Percentiles rank a stretch among this genome's conserved stretches.
Evolutionary conservation across 768 basidiomycete species (phyloP).

Genomic region (Mrakia blollopis): DNA sequence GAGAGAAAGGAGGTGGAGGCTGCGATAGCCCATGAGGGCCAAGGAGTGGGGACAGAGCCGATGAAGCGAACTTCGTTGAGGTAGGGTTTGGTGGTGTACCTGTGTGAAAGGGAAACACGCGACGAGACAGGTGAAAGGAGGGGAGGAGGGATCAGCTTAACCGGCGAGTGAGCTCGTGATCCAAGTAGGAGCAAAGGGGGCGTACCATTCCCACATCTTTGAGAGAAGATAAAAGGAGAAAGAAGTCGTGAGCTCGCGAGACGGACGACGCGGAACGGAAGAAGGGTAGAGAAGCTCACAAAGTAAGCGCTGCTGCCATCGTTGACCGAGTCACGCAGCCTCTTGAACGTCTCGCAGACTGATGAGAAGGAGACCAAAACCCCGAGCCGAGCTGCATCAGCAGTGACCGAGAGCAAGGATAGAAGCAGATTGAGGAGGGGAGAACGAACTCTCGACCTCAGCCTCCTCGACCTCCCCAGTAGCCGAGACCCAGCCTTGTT

Average conservation of each 20-base stretch:
- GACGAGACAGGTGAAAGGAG: too few species aligned
- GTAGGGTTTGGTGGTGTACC: conserved; percentile 76
- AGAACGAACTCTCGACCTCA: conserved; percentile 59
- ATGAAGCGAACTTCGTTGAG: conserved; percentile 78
- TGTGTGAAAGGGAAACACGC: conserved; percentile 27
- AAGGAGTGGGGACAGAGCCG: conserved; percentile 70
- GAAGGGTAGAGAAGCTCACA: not conserved
- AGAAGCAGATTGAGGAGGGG: not conserved
- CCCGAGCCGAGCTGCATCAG: conserved; percentile 58
- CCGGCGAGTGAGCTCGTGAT: too few species aligned
- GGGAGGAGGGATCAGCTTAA: too few species aligned
- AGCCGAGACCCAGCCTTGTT: conserved; percentile 66
- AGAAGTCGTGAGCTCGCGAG: conserved; percentile 1
- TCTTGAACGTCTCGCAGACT: conserved; percentile 46
- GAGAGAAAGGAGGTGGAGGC: conserved; percentile 56
- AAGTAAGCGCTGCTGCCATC: conserved; percentile 60
- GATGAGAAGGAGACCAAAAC: conserved; percentile 48
- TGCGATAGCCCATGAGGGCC: conserved; percentile 95
- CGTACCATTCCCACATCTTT: conserved; percentile 41
- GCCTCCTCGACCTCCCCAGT: conserved; percentile 38
- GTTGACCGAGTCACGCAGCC: conserved; percentile 77
- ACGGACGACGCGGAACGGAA: too few species aligned
- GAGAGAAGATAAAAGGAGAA: not conserved
- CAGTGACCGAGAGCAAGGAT: not conserved
- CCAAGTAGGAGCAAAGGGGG: too few species aligned